Base-by-base conservation (phyloP, 139 green algal genomes). In the Trebouxia sp. region DNA sequence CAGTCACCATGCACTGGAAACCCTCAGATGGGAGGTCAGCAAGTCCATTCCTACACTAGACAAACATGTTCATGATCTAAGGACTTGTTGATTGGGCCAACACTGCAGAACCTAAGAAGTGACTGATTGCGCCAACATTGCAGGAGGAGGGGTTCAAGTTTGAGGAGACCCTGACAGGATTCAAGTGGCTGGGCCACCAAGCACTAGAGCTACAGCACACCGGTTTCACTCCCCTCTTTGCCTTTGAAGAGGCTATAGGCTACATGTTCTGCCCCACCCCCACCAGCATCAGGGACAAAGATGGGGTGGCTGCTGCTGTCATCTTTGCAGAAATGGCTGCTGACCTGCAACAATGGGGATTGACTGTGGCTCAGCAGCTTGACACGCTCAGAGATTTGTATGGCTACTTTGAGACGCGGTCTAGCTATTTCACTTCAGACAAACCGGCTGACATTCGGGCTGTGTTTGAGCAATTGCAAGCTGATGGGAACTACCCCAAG, bases 191-290 rank as follows among this genome's bases (percentile, higher is more conserved):
- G 5, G 92, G 91, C 70, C 95, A 92, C 79, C 55, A 79, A 1
- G 91, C 90, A 5, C n/a, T 89, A 39, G 17, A 86, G 81, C 80
- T 92, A 74, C 84, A 93, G 87, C 56, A 32, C 14, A n/a, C 90
- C 47, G 85, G 88, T 26, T 81, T 75, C 76, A 81, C 58, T 20
- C 89, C 93, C 53, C 67, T 95, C 70, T 95, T 96, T 83, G 90
- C 90, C 0, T 96, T 92, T 74, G 92, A 96, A 83, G 92, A 96
- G 80, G 92, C 92, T 17, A 95, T 96, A 15, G 92, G 92, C 1
- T 96, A 94, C 82, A 91, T 89, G 81, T 75, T 93, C 56, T 85
- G 78, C 5, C 14, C 32, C 32, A 15, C 62, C 20, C 62, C 62
- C 26, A 30, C 17, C 12, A 37, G 20, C 26, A 53, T 77, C 69